Percentiles rank a stretch among this genome's conserved stretches.
Conservation (phyloP, 148 eudicot species). For the Persicaria maculosa region DNA sequence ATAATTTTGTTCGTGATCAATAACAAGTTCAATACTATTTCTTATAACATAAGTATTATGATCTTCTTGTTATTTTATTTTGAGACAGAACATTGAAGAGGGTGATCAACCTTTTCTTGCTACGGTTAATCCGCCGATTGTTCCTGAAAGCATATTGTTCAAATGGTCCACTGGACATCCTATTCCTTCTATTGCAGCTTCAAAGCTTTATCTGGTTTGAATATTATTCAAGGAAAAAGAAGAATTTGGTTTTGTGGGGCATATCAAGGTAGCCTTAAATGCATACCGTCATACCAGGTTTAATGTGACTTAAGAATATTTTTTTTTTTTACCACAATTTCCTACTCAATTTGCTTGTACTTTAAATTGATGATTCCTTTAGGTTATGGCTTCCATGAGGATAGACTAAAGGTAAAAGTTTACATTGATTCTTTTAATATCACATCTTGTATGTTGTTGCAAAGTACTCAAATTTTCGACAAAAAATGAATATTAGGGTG, state of each 20-base stretch:
- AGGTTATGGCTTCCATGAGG: conserved; percentile 96
- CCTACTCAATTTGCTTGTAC: not conserved
- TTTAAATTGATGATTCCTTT: conserved; percentile 14
- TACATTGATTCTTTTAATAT: not conserved
- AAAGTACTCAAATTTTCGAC: not conserved
- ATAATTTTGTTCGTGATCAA: too few species aligned
- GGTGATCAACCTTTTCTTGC: conserved; percentile 52
- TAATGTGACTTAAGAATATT: not conserved
- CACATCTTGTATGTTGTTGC: not conserved
- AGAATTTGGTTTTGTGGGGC: conserved; percentile 95
- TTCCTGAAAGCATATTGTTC: conserved; percentile 54
- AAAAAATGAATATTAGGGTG: conserved; percentile 39
- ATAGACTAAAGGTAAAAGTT: conserved; percentile 71
- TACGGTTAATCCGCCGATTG: conserved; percentile 65
- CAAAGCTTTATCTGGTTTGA: conserved; percentile 63
- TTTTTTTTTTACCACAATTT: not conserved
- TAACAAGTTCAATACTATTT: too few species aligned
- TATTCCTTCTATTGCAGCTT: conserved; percentile 75
- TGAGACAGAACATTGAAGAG: conserved; percentile 51
- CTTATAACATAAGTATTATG: too few species aligned
- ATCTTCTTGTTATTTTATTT: not conserved
- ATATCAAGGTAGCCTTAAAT: conserved; percentile 52
- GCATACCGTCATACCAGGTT: not conserved
- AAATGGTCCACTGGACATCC: conserved; percentile 86
- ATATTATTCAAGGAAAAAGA: conserved; percentile 76